These are phyloP conservation scores for Fusarium begoniae DNA, from an alignment of 2,329 filamentous ascomycete genomes.

Conservation along the genomic window DNA sequence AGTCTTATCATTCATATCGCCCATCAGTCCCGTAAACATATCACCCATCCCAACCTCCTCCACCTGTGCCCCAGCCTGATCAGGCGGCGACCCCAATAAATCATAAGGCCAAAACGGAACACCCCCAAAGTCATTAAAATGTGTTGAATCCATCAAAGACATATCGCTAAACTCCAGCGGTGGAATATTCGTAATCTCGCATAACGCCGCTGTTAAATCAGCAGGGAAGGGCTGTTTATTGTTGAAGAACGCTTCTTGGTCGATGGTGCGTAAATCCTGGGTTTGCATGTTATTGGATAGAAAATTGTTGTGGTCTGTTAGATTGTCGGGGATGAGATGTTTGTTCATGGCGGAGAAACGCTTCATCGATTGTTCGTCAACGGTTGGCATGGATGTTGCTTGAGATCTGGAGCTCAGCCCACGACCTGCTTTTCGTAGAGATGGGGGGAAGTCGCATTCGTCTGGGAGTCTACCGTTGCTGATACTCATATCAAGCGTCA, in stretches of 20 bases:
- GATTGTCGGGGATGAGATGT: background rate
- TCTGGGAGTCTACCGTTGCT: constrained; percentile 38
- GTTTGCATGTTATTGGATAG: accelerated
- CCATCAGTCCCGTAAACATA: background rate
- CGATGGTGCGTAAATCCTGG: background rate
- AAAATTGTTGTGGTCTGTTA: background rate
- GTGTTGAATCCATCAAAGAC: background rate
- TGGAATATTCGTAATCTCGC: constrained; percentile 21
- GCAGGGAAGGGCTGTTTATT: background rate
- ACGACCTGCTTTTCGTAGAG: constrained; percentile 5
- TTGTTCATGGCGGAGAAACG: constrained; percentile 9
- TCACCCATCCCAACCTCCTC: background rate
- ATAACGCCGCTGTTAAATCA: background rate
- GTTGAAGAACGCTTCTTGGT: constrained; percentile 7
- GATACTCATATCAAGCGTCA: constrained; percentile 40
- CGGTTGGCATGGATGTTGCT: accelerated
- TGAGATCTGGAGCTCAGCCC: background rate
- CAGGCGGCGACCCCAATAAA: background rate
- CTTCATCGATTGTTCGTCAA: background rate
- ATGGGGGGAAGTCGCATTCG: constrained; percentile 36
- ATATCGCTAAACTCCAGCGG: constrained; percentile 3
- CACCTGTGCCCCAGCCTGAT: background rate
- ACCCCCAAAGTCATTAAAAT: background rate
- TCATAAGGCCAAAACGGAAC: constrained; percentile 11
- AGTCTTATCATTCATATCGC: background rate